phyloP scores from a whole-genome alignment of 139 green algal species.

The Pleodorina starrii region DNA sequence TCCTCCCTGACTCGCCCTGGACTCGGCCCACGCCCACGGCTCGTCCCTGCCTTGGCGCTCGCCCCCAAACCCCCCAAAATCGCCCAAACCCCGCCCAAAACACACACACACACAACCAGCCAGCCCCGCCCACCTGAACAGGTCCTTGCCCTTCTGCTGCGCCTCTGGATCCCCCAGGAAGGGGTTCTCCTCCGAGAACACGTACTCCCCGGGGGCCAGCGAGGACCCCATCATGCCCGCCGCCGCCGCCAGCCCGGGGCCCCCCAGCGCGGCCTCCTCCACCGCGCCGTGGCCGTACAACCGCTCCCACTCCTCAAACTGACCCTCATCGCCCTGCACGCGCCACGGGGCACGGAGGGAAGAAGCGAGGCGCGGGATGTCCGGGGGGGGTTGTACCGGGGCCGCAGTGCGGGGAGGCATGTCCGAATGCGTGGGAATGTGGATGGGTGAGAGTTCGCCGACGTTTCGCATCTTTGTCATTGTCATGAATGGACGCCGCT shows the following conservation, averaged over 20 bases:
- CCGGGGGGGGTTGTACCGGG: not conserved
- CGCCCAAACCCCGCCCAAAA: not conserved
- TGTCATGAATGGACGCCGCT: too few relatives aligned
- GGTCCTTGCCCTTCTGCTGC: conserved; percentile 80
- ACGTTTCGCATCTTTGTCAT: too few relatives aligned
- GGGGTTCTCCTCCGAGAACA: conserved; percentile 89
- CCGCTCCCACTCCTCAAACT: conserved; percentile 72
- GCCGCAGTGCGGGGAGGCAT: too few relatives aligned
- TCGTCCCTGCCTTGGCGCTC: too few relatives aligned
- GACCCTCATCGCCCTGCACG: conserved; percentile 38
- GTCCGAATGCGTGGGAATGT: too few relatives aligned
- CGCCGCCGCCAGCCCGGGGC: not conserved
- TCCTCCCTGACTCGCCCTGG: too few relatives aligned
- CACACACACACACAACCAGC: too few relatives aligned
- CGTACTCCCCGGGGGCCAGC: conserved; percentile 72
- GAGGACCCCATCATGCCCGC: too few relatives aligned
- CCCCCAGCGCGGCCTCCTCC: conserved; percentile 28
- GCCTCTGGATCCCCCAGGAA: conserved; percentile 88
- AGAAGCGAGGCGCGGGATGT: not conserved
- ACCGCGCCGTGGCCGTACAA: conserved; percentile 62
- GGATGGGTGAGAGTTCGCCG: too few relatives aligned
- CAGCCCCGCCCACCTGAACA: conserved; percentile 87
- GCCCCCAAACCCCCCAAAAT: too few relatives aligned
- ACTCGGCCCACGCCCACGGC: too few relatives aligned
- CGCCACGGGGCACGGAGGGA: not conserved